Conservation (phyloP, 2,329 filamentous ascomycete species). For the Fusarium longipes region DNA sequence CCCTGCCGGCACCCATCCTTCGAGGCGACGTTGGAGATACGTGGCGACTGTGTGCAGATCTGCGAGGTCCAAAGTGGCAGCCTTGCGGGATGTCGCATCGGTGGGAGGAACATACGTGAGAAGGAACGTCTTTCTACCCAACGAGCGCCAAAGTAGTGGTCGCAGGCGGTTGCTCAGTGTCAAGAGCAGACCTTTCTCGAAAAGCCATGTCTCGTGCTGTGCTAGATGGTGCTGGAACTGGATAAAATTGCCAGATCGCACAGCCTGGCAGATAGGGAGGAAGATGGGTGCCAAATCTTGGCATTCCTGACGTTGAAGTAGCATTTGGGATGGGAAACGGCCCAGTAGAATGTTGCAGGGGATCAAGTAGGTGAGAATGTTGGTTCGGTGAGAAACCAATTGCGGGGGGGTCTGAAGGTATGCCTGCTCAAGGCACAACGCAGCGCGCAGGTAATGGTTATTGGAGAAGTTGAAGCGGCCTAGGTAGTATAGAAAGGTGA, state of each 20-base stretch:
- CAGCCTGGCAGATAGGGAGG: constrained; percentile 75
- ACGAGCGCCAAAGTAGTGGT: constrained; percentile 83
- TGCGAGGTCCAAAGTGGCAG: constrained; percentile 79
- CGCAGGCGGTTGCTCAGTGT: constrained; percentile 82
- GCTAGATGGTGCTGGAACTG: constrained; percentile 77
- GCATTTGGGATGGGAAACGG: constrained; percentile 75
- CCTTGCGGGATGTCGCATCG: constrained; percentile 66
- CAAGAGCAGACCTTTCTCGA: constrained; percentile 79
- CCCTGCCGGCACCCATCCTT: constrained; percentile 64
- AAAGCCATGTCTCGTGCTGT: constrained; percentile 76
- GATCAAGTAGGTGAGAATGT: constrained; percentile 86
- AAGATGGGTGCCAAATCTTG: constrained; percentile 73
- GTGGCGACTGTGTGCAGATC: constrained; percentile 73
- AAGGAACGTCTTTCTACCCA: constrained; percentile 81
- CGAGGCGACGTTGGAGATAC: constrained; percentile 72
- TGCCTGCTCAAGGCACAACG: constrained; percentile 79
- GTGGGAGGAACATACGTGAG: constrained; percentile 77
- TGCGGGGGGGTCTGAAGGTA: constrained; percentile 74
- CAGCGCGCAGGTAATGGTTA: constrained; percentile 82
- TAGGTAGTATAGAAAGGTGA: constrained; percentile 94
- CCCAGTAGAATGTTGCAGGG: constrained; percentile 86
- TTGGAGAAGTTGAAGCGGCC: constrained; percentile 90
- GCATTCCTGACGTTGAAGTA: constrained; percentile 75
- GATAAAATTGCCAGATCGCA: constrained; percentile 79
- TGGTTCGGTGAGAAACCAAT: constrained; percentile 78